phyloP scores from a whole-genome alignment of 2,329 filamentous ascomycete species.

The Pseudogymnoascus sp. region DNA sequence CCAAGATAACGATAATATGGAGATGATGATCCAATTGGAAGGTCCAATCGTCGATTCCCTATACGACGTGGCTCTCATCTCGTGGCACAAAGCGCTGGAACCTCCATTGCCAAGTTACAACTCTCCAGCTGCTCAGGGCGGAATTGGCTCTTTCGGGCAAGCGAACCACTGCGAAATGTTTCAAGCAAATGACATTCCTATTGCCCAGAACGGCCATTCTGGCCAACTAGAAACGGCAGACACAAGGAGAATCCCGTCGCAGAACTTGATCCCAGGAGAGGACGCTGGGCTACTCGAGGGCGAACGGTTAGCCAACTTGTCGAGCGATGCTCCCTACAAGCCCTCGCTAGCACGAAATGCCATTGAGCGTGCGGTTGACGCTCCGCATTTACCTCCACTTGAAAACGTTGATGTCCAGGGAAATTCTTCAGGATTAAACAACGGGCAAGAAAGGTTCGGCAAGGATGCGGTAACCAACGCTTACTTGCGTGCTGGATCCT shows the following conservation, averaged over 20 bases:
- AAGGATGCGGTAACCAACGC: not conserved
- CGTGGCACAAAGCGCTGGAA: slow-evolving; percentile 58
- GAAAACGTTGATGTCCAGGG: not conserved
- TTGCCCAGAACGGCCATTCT: not conserved
- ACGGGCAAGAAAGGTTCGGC: not conserved
- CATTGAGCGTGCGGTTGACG: not conserved
- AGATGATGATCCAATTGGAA: slow-evolving; percentile 73
- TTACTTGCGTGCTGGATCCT: not conserved
- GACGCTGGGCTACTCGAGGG: not conserved
- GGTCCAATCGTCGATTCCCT: slow-evolving; percentile 69
- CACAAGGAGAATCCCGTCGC: not conserved
- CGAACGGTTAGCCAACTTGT: not conserved
- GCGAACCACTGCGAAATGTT: slow-evolving; percentile 24
- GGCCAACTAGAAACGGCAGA: not conserved
- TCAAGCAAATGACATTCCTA: slow-evolving; percentile 25
- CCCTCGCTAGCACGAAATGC: not conserved
- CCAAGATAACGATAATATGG: slow-evolving; percentile 69
- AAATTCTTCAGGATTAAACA: not conserved
- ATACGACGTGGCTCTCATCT: slow-evolving; percentile 67
- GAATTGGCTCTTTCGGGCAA: slow-evolving; percentile 17
- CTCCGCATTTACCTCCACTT: not conserved
- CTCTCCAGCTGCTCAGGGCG: slow-evolving; percentile 39
- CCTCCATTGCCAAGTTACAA: slow-evolving; percentile 51
- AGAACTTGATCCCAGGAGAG: not conserved
- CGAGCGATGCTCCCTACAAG: not conserved